phyloP scores from a whole-genome alignment of 1,284 basidiomycete genomes.

The Tausonia pullulans region DNA sequence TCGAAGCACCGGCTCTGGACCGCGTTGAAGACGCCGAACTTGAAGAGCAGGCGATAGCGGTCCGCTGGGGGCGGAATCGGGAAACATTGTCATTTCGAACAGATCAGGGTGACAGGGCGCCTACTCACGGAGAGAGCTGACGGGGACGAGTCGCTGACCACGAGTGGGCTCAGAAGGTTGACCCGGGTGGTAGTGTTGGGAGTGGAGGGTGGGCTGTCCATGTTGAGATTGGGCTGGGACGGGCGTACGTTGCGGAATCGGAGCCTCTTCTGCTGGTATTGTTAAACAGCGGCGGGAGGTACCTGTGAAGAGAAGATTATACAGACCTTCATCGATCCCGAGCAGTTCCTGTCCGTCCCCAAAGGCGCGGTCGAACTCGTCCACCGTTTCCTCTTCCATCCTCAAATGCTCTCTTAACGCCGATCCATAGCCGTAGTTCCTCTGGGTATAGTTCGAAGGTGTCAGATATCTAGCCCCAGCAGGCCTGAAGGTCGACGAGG shows the following conservation, averaged over 20 bases:
- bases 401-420: background rate
- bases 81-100: background rate
- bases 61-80: conserved; percentile 47
- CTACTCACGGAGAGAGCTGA: background rate
- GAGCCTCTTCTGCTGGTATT: too few species aligned
- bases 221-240: background rate
- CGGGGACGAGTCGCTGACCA: background rate
- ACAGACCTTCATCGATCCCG: background rate
- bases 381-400: background rate
- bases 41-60: conserved; percentile 65
- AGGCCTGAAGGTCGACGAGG: background rate
- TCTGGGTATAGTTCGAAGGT: background rate
- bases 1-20: conserved; percentile 76
- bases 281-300: too few species aligned
- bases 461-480: background rate
- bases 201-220: background rate
- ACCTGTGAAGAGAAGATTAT: background rate
- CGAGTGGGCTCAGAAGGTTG: background rate
- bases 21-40: conserved; percentile 78
- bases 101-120: background rate
- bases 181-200: background rate
- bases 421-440: background rate
- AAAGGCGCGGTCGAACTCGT: conserved; percentile 15
- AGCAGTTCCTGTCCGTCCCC: conserved; percentile 5
- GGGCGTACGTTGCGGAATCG: too few species aligned